A percentile compares a stretch with the other conserved stretches of the same genome.
These are phyloP conservation scores for Endocarpon pusillum DNA, from an alignment of 495 filamentous ascomycete species.

Conservation along the genomic window DNA sequence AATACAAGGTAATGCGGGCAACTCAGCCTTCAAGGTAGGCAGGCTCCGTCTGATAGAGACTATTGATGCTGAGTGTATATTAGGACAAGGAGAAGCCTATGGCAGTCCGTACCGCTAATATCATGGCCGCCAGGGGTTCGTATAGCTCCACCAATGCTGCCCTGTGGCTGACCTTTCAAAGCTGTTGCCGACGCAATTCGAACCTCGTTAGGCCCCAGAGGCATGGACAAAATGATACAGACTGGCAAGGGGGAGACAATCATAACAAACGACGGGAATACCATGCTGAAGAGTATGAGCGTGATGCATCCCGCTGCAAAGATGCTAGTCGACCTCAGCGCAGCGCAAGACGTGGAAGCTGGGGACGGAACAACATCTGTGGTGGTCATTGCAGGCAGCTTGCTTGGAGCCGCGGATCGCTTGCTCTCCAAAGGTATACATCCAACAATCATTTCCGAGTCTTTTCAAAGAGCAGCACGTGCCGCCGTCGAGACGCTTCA, in stretches of 20 bases:
- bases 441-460: conserved; percentile 91
- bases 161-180: conserved; percentile 18
- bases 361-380: conserved; percentile 98
- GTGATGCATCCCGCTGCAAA: conserved; percentile 97
- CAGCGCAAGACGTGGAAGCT: conserved; percentile 94
- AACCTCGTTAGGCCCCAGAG: conserved; percentile 59
- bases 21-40: conserved; percentile 67
- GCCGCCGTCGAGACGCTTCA: conserved; percentile 79
- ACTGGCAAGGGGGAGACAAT: conserved; percentile 91
- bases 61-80: conserved; percentile 27
- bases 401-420: conserved; percentile 84
- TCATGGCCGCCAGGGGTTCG: conserved; percentile 87
- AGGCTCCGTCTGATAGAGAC: conserved; percentile 9
- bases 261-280: conserved; percentile 98
- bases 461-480: conserved; percentile 85
- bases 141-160: too few species aligned
- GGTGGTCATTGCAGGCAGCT: conserved; percentile 87
- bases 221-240: conserved; percentile 99
- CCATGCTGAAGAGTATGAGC: conserved; percentile 95
- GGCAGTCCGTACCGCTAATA: conserved; percentile 88
- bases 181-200: conserved; percentile 94
- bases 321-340: conserved; percentile 95
- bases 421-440: conserved; percentile 86
- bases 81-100: conserved; percentile 98
- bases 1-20: conserved; percentile 36